Percentiles rank a stretch among this genome's conserved stretches.
Evolutionary conservation across 2,329 filamentous ascomycete species (phyloP).

Genomic region (Talaromyces sp.): DNA sequence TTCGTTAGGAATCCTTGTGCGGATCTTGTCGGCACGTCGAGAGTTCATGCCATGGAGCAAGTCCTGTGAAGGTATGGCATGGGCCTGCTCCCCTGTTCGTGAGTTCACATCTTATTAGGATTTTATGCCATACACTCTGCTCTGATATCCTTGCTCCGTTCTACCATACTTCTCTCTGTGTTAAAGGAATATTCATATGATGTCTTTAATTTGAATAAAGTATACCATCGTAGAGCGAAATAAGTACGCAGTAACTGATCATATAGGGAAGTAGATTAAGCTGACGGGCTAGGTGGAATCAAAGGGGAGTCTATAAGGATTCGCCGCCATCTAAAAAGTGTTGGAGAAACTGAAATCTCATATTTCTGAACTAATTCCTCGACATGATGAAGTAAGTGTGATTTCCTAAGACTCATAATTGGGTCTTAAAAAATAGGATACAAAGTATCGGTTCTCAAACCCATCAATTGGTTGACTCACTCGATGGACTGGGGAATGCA

Average conservation of each 20-base stretch:
- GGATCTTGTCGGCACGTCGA: neutral
- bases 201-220: neutral
- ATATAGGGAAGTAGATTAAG: neutral
- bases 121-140: neutral
- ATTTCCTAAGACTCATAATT: neutral
- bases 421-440: conserved; percentile 1
- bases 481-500: conserved; percentile 5
- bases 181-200: neutral
- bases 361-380: neutral
- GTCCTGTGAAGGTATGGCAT: neutral
- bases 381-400: neutral
- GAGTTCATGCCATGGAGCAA: neutral
- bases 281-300: neutral
- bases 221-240: neutral
- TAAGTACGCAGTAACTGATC: neutral
- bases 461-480: conserved; percentile 19
- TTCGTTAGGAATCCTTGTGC: neutral
- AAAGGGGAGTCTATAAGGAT: neutral
- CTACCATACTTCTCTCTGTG: neutral
- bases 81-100: neutral
- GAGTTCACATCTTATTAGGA: neutral
- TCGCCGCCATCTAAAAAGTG: neutral
- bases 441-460: conserved; percentile 1
- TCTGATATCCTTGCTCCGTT: neutral
- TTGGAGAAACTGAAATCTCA: neutral